A percentile compares a stretch with the other conserved stretches of the same genome.
Evolutionary conservation across 2,329 filamentous ascomycete species (phyloP).

Genomic region (Lachnellula subtilissima): DNA sequence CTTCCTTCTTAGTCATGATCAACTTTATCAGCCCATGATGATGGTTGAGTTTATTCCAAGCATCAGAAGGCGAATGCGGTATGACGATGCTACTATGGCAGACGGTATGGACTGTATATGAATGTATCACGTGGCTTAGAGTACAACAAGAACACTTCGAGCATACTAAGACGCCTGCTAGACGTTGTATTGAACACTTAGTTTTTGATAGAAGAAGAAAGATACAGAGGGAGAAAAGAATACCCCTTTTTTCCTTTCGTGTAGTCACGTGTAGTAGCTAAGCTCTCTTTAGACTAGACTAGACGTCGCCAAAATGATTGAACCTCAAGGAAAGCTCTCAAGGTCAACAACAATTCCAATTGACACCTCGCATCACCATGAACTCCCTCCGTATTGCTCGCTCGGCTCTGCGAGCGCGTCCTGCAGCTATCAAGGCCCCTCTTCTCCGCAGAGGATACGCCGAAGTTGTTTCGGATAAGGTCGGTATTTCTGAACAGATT

Average conservation of each 20-base stretch:
- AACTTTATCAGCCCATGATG: neutral
- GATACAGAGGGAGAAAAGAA: neutral
- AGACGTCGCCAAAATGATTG: neutral
- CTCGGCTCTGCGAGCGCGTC: slow-evolving; percentile 78
- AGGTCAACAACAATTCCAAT: slow-evolving; percentile 39
- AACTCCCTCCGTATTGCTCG: slow-evolving; percentile 92
- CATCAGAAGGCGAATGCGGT: too few species aligned
- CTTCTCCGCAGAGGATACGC: slow-evolving; percentile 87
- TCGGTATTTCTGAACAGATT: slow-evolving; percentile 34
- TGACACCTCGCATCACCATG: slow-evolving; percentile 57
- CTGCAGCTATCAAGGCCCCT: slow-evolving; percentile 69
- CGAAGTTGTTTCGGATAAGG: slow-evolving; percentile 81
- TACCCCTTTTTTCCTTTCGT: neutral
- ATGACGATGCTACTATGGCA: too few species aligned
- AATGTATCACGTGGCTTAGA: too few species aligned
- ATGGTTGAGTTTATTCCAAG: too few species aligned
- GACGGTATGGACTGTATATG: too few species aligned
- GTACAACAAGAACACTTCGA: too few species aligned
- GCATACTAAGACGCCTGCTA: too few species aligned
- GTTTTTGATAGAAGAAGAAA: too few species aligned
- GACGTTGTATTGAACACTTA: too few species aligned
- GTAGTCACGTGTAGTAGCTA: neutral
- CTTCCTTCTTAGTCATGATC: neutral
- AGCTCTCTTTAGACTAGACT: neutral
- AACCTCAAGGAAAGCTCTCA: slow-evolving; percentile 15